Percentiles rank a stretch among this genome's conserved stretches.
Evolutionary conservation across 2,329 filamentous ascomycete species (phyloP).

Genomic region (Penicillium sp.): DNA sequence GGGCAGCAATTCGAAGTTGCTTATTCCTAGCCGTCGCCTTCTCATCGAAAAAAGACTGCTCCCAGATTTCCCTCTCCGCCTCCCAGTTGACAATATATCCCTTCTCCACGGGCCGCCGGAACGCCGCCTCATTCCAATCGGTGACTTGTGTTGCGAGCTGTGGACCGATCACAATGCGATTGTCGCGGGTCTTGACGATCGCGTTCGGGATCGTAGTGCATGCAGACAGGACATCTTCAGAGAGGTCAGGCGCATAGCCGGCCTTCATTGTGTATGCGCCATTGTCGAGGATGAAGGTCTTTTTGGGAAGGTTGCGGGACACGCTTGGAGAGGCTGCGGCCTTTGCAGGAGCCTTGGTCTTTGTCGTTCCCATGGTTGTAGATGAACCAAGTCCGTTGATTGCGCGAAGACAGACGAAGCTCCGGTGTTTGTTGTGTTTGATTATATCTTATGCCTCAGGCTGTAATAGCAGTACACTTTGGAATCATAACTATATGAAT

Average conservation of each 20-base stretch:
- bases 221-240: slow-evolving; percentile 34
- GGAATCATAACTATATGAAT: too few relatives aligned
- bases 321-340: slow-evolving; percentile 40
- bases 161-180: slow-evolving; percentile 71
- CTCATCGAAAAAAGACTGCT: slow-evolving; percentile 72
- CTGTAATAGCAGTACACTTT: background rate
- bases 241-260: slow-evolving; percentile 58
- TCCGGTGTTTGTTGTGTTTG: slow-evolving; percentile 19
- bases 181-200: slow-evolving; percentile 75
- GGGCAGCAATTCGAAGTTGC: slow-evolving; percentile 49
- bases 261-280: slow-evolving; percentile 89
- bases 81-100: slow-evolving; percentile 97
- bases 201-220: slow-evolving; percentile 80
- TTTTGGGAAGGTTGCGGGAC: slow-evolving; percentile 47
- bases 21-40: slow-evolving; percentile 53
- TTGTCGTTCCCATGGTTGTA: slow-evolving; percentile 31
- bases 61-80: slow-evolving; percentile 91
- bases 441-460: slow-evolving; percentile 4
- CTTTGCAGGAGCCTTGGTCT: slow-evolving; percentile 43
- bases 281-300: slow-evolving; percentile 86
- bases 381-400: background rate
- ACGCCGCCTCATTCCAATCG: slow-evolving; percentile 84
- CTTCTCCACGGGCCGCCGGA: slow-evolving; percentile 85
- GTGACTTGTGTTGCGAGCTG: slow-evolving; percentile 67
- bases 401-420: slow-evolving; percentile 3